Evolutionary conservation across 2,329 filamentous ascomycete genomes (phyloP).

Genomic region (Beauveria sp.): DNA sequence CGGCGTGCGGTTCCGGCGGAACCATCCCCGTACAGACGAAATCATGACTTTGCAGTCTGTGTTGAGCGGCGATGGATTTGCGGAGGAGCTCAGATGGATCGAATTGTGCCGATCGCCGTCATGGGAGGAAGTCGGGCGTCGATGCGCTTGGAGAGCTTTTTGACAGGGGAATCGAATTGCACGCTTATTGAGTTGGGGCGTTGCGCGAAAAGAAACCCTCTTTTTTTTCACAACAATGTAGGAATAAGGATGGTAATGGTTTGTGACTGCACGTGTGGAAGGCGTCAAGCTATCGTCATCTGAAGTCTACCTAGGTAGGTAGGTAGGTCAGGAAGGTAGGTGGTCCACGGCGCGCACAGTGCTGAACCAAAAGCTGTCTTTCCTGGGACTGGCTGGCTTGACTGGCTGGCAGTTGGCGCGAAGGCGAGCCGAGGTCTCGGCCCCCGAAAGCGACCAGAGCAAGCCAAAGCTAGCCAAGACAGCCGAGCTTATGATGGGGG

Average conservation of each 20-base stretch:
- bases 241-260: not conserved
- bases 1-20: conserved; percentile 83
- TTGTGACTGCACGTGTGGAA: not conserved
- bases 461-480: not conserved
- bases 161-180: not conserved
- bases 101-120: not conserved
- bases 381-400: not conserved
- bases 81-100: not conserved
- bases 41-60: conserved; percentile 40
- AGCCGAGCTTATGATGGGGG: not conserved
- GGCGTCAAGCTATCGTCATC: conserved; percentile 4
- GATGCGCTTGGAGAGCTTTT: not conserved
- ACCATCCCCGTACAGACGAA: conserved; percentile 75
- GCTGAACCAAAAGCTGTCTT: not conserved
- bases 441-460: not conserved
- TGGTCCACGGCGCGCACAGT: not conserved
- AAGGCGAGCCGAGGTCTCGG: conserved; percentile 10
- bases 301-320: not conserved
- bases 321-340: not conserved
- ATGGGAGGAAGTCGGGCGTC: not conserved
- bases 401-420: not conserved
- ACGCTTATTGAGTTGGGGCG: not conserved
- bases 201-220: not conserved
- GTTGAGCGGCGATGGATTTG: not conserved
- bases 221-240: no score